phyloP scores from a whole-genome alignment of 2,329 filamentous ascomycete genomes.

The Cordyceps cateniannulata region DNA sequence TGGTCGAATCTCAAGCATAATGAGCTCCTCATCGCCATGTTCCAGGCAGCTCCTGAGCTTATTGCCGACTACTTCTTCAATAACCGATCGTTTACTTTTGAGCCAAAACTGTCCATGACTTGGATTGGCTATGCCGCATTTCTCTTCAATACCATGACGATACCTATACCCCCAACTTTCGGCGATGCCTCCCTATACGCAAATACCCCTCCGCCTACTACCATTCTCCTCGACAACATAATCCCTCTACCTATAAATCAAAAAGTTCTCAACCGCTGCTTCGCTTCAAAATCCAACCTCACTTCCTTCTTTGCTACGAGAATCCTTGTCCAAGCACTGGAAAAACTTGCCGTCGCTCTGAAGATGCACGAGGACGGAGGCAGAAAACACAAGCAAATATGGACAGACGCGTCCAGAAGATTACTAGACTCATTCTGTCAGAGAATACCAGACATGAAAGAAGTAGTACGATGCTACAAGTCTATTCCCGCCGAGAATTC shows the following conservation, averaged over 20 bases:
- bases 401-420: conserved; percentile 62
- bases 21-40: conserved; percentile 74
- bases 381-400: conserved; percentile 39
- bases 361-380: conserved; percentile 50
- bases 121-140: conserved; percentile 95
- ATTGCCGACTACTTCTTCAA: conserved; percentile 80
- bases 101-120: conserved; percentile 84
- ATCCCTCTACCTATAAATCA: conserved; percentile 76
- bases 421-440: conserved; percentile 70
- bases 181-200: conserved; percentile 56
- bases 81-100: conserved; percentile 75
- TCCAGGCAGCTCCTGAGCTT: conserved; percentile 75
- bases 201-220: conserved; percentile 69
- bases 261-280: conserved; percentile 70
- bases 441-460: conserved; percentile 74
- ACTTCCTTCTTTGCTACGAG: conserved; percentile 80
- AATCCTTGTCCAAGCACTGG: conserved; percentile 69
- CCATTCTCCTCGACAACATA: conserved; percentile 76
- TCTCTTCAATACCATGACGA: conserved; percentile 70
- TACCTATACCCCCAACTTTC: conserved; percentile 67
- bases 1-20: conserved; percentile 77
- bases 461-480: conserved; percentile 69
- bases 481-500: conserved; percentile 60
- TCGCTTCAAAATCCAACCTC: conserved; percentile 71
- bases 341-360: conserved; percentile 65